phyloP scores from a whole-genome alignment of 805 yeast species.

The Barnettozyma botsteinii region DNA sequence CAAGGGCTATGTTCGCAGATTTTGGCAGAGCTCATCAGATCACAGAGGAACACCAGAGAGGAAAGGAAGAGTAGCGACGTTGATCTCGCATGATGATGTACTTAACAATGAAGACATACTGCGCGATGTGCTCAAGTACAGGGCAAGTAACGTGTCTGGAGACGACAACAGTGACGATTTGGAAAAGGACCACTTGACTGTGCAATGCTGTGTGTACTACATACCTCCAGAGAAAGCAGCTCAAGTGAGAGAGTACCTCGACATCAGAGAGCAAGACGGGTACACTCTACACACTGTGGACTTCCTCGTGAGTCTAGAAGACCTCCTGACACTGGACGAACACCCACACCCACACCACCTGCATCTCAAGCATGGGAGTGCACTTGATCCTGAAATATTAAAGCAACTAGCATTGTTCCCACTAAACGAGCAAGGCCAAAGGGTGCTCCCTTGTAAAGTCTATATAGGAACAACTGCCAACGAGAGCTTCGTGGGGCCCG shows the following conservation, averaged over 20 bases:
- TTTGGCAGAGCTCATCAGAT: constrained; percentile 89
- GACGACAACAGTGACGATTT: no score
- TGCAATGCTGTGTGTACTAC: constrained; percentile 82
- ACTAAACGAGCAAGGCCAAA: constrained; percentile 28
- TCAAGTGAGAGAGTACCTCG: constrained; percentile 63
- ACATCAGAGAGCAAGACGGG: constrained; percentile 85
- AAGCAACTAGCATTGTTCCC: constrained; percentile 21
- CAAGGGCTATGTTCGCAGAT: constrained; percentile 70
- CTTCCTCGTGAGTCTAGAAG: constrained; percentile 1
- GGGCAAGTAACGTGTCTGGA: not conserved
- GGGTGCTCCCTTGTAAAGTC: constrained; percentile 49
- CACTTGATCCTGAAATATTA: not conserved
- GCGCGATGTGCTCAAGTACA: constrained; percentile 32
- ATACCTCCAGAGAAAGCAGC: constrained; percentile 59
- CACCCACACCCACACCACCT: not conserved
- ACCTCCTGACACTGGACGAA: not conserved
- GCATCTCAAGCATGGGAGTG: no score
- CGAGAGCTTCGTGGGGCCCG: constrained; percentile 83
- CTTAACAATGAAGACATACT: constrained; percentile 35
- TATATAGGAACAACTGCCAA: constrained; percentile 83
- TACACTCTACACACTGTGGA: constrained; percentile 49
- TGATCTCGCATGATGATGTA: constrained; percentile 56
- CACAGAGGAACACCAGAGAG: constrained; percentile 81
- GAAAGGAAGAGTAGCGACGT: constrained; percentile 90
- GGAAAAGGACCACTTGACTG: no score